A percentile compares a stretch with the other conserved stretches of the same genome.
phyloP scores from a whole-genome alignment of 2,329 filamentous ascomycete genomes.

The Phyllosticta capitalensis region DNA sequence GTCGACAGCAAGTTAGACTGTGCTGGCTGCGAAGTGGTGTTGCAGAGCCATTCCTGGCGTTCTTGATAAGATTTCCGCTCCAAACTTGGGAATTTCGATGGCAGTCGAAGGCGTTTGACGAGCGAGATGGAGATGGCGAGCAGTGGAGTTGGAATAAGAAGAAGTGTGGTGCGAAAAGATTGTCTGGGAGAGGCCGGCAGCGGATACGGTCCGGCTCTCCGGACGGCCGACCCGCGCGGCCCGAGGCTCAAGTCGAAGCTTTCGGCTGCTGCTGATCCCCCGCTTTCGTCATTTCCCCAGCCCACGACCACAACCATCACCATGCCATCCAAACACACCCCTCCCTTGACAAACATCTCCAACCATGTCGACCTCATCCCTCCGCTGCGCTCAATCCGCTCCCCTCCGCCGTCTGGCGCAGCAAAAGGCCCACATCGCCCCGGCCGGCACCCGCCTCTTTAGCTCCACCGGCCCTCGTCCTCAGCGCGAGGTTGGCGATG shows the following conservation, averaged over 20 bases:
- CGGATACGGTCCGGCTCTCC: not conserved
- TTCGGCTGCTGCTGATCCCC: not conserved
- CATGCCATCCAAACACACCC: not conserved
- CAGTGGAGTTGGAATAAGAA: not conserved
- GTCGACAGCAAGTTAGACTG: not conserved
- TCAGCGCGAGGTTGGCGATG: slow-evolving; percentile 67
- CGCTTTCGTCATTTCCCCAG: slow-evolving; percentile 1
- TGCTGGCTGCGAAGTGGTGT: not conserved
- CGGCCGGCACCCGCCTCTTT: slow-evolving; percentile 20
- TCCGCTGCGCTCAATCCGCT: not conserved
- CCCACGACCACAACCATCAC: not conserved
- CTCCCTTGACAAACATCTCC: not conserved
- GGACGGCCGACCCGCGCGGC: not conserved
- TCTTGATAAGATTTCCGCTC: no score
- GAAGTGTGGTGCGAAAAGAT: not conserved
- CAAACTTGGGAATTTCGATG: no score
- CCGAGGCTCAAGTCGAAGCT: not conserved
- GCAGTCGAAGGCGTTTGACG: not conserved
- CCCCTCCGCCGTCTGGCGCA: not conserved
- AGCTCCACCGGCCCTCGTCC: slow-evolving; percentile 21
- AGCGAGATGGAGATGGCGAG: not conserved
- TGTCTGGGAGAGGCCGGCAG: no score
- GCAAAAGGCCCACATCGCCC: not conserved
- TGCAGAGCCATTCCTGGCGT: not conserved
- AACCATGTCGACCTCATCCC: not conserved